A percentile compares a stretch with the other conserved stretches of the same genome.
Conservation (phyloP, 352 stramenopile genomes). For the Phytophthora fragariaefolia region DNA sequence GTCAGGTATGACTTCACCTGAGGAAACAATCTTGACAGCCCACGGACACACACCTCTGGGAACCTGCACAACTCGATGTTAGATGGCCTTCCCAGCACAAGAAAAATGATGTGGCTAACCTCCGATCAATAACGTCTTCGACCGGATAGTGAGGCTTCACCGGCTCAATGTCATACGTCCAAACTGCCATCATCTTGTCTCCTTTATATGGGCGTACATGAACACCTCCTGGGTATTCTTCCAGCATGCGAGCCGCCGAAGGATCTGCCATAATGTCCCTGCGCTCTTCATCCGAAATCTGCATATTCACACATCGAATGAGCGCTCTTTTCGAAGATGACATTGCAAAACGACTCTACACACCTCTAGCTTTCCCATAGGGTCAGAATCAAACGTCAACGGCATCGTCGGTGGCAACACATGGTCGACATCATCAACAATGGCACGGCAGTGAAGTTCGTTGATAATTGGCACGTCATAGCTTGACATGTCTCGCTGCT, state of each 20-base stretch:
- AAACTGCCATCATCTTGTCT: conserved; percentile 76
- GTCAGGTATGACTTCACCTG: conserved; percentile 68
- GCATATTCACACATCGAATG: conserved; percentile 1
- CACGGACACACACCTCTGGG: conserved; percentile 70
- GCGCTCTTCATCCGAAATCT: conserved; percentile 67
- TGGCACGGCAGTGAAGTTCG: conserved; percentile 72
- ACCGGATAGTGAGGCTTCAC: conserved; percentile 69
- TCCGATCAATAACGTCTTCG: conserved; percentile 63
- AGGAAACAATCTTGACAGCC: conserved; percentile 63
- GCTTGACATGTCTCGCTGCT: conserved; percentile 55
- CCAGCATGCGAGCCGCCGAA: conserved; percentile 49
- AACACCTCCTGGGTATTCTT: conserved; percentile 71
- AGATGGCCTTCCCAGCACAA: neutral
- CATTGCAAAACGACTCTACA: neutral
- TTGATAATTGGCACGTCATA: conserved; percentile 75
- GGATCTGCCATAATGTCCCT: conserved; percentile 46
- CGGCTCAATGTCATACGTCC: conserved; percentile 78
- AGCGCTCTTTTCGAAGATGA: neutral
- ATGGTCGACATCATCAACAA: conserved; percentile 68
- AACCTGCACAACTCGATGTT: conserved; percentile 46
- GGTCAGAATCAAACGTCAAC: conserved; percentile 79
- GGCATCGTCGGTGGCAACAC: conserved; percentile 62
- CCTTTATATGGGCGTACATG: conserved; percentile 72
- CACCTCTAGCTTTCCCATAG: conserved; percentile 68
- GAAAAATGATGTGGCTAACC: conserved; percentile 30